These are phyloP conservation scores for Camelina laxa DNA, from an alignment of 345 rosid genomes.

Conservation along the genomic window DNA sequence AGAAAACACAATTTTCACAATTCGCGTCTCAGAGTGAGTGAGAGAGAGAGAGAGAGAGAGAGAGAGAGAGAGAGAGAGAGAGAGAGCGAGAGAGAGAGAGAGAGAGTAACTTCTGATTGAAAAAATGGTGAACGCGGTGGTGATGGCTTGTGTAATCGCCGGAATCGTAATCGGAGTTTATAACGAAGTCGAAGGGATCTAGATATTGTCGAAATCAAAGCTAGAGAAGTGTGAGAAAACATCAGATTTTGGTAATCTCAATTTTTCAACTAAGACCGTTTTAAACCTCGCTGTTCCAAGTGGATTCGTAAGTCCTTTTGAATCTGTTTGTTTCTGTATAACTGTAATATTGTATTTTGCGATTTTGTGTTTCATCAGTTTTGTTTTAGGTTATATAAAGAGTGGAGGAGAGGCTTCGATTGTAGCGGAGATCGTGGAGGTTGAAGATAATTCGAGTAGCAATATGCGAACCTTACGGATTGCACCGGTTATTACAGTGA, in stretches of 20 bases:
- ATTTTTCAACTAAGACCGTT: constrained; percentile 41
- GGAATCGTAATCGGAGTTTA: not conserved
- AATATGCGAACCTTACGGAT: constrained; percentile 76
- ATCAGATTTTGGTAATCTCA: constrained; percentile 35
- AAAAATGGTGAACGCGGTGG: too few species aligned
- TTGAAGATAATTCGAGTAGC: constrained; percentile 80
- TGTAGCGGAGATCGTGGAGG: constrained; percentile 89
- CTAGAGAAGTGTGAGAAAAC: constrained; percentile 42
- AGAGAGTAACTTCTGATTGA: too few species aligned
- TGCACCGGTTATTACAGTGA: constrained; percentile 78
- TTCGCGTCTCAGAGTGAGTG: too few species aligned
- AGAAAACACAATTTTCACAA: too few species aligned
- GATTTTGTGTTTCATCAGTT: not conserved
- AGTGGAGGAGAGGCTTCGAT: constrained; percentile 92
- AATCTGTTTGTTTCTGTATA: not conserved
- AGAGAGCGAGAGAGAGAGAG: too few species aligned
- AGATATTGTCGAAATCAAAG: constrained; percentile 44
- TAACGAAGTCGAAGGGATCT: constrained; percentile 17
- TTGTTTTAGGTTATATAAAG: constrained; percentile 37
- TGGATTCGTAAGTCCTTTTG: constrained; percentile 30
- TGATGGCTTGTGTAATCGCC: too few species aligned
- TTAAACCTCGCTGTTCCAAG: constrained; percentile 47
- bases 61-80: too few species aligned
- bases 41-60: too few species aligned
- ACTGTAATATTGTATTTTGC: too few species aligned